These are phyloP conservation scores for Rutstroemia sp. DNA, from an alignment of 2,329 filamentous ascomycete genomes.

Conservation along the genomic window DNA sequence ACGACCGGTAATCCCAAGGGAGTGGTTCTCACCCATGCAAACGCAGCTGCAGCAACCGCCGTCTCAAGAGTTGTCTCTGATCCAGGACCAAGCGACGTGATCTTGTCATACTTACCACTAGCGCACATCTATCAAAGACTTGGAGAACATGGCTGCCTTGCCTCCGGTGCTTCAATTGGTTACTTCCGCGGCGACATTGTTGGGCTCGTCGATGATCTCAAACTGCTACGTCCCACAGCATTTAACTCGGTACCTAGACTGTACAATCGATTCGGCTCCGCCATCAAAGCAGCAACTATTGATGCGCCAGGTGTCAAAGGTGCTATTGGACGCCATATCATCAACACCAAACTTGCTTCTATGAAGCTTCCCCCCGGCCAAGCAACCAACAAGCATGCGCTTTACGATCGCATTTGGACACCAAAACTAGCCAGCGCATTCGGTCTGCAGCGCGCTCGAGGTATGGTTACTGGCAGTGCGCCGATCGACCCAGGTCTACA, in stretches of 20 bases:
- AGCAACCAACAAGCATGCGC: conserved; percentile 69
- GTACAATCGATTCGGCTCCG: conserved; percentile 83
- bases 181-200: conserved; percentile 92
- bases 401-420: conserved; percentile 85
- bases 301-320: conserved; percentile 76
- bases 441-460: conserved; percentile 65
- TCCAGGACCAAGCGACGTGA: conserved; percentile 48
- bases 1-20: conserved; percentile 80
- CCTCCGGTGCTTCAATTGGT: conserved; percentile 67
- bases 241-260: conserved; percentile 88
- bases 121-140: conserved; percentile 92
- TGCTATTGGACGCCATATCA: conserved; percentile 69
- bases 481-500: conserved; percentile 86
- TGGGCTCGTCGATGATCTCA: conserved; percentile 84
- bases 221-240: conserved; percentile 71
- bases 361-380: conserved; percentile 65
- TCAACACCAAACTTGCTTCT: conserved; percentile 71
- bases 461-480: conserved; percentile 82
- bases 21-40: conserved; percentile 74
- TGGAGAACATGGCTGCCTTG: conserved; percentile 67
- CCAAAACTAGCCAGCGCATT: conserved; percentile 79
- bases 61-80: conserved; percentile 48
- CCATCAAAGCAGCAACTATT: conserved; percentile 71
- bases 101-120: conserved; percentile 83
- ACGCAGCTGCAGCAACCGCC: conserved; percentile 67